Evolutionary conservation across 2,329 filamentous ascomycete genomes (phyloP).

Genomic region (Penicillium nordicum): DNA sequence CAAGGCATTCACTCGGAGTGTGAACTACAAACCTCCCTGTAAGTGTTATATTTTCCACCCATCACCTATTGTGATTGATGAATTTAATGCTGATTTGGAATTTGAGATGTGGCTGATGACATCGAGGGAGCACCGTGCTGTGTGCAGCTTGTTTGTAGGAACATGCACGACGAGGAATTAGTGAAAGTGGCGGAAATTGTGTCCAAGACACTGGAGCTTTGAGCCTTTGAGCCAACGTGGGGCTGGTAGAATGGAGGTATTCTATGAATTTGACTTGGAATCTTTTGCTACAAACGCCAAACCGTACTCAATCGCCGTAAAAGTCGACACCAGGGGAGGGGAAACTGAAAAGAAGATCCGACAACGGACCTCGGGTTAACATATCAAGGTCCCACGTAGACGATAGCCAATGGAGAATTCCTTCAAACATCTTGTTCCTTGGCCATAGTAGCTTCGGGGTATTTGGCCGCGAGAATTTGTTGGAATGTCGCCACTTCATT

Average conservation of each 20-base stretch:
- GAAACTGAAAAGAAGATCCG: not conserved
- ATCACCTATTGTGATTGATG: too few species aligned
- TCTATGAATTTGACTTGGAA: not conserved
- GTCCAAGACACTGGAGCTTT: not conserved
- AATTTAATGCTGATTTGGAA: not conserved
- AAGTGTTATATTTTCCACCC: not conserved
- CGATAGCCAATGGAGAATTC: not conserved
- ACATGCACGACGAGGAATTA: constrained; percentile 1
- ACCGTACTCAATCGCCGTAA: too few species aligned
- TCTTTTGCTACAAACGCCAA: not conserved
- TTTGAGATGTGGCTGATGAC: not conserved
- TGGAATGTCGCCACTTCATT: not conserved
- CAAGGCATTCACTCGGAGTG: constrained; percentile 12
- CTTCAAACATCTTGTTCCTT: not conserved
- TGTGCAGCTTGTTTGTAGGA: not conserved
- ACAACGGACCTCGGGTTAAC: not conserved
- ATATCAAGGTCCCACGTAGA: not conserved
- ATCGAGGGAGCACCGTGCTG: constrained; percentile 1
- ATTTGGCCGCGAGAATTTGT: not conserved
- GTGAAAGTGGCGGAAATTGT: not conserved
- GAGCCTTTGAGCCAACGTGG: not conserved
- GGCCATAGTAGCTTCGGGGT: not conserved
- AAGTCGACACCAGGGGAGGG: not conserved
- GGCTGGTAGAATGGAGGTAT: not conserved
- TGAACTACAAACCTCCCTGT: constrained; percentile 20